A percentile compares a stretch with the other conserved stretches of the same genome.
phyloP scores from a whole-genome alignment of 2,329 filamentous ascomycete genomes.

The Talaromyces albobiverticillius region DNA sequence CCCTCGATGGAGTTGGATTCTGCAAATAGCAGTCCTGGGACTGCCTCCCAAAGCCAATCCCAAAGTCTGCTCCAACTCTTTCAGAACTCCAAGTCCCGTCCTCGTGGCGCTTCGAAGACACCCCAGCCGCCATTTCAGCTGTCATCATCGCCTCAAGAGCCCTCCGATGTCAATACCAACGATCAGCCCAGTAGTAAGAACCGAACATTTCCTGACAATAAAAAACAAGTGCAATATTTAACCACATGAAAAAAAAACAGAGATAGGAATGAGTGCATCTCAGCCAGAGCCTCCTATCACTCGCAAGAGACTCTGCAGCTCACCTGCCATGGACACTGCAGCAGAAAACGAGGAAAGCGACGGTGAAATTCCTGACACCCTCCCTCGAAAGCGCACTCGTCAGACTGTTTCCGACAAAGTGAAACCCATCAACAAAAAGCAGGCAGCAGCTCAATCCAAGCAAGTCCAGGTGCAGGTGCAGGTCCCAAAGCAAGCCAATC shows the following conservation, averaged over 20 bases:
- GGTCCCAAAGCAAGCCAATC: neutral
- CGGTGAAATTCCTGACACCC: neutral
- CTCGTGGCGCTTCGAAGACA: neutral
- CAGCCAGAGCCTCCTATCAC: neutral
- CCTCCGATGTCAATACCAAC: neutral
- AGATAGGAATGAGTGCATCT: neutral
- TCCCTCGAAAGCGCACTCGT: neutral
- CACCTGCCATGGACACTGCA: neutral
- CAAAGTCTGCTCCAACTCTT: constrained; percentile 3
- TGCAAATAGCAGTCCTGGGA: neutral
- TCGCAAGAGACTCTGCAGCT: neutral
- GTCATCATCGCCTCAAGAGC: neutral
- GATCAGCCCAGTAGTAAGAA: neutral
- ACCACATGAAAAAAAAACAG: neutral
- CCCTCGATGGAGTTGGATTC: too few species aligned
- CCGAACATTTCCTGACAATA: too few species aligned
- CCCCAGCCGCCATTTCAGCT: neutral
- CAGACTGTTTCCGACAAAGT: neutral
- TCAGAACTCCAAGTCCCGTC: constrained; percentile 1
- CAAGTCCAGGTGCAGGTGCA: neutral
- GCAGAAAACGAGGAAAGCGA: neutral
- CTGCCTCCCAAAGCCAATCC: neutral
- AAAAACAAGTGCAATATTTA: neutral
- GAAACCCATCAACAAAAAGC: too few species aligned
- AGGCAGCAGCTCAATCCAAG: neutral